Evolutionary conservation across 2,329 filamentous ascomycete genomes (phyloP).

Genomic region (Neonectria punicea): DNA sequence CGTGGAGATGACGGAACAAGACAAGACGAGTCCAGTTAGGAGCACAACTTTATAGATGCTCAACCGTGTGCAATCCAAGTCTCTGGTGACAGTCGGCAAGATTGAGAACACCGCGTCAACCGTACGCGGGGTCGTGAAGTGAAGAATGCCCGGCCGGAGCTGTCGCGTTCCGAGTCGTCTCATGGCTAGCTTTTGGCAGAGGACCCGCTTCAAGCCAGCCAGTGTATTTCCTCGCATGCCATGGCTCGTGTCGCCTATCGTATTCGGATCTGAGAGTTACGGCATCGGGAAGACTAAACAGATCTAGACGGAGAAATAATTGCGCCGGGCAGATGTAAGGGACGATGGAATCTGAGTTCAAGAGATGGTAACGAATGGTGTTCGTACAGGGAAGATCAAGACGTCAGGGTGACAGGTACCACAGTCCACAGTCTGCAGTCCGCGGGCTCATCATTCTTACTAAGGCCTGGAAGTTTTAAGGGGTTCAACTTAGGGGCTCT

Average conservation of each 20-base stretch:
- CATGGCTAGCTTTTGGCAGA: slow-evolving; percentile 20
- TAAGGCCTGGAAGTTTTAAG: background rate
- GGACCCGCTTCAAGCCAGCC: slow-evolving; percentile 10
- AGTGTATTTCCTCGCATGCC: background rate
- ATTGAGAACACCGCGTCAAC: slow-evolving; percentile 21
- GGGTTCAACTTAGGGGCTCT: background rate
- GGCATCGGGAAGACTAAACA: background rate
- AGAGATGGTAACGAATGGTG: too few relatives aligned
- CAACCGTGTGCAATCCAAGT: background rate
- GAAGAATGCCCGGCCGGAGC: slow-evolving; percentile 31
- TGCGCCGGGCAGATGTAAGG: slow-evolving; percentile 13
- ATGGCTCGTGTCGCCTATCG: background rate
- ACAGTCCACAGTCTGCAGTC: background rate
- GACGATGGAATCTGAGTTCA: too few relatives aligned
- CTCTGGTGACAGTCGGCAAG: background rate
- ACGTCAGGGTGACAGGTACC: background rate
- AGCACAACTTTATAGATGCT: slow-evolving; percentile 6
- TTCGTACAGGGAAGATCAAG: background rate
- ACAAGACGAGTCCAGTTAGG: background rate
- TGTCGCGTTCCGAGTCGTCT: slow-evolving; percentile 40
- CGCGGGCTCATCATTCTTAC: too few relatives aligned
- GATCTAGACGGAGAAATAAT: slow-evolving; percentile 29
- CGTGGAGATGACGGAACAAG: slow-evolving; percentile 13
- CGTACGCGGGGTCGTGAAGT: slow-evolving; percentile 17
- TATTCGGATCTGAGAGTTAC: slow-evolving; percentile 19